Evolutionary conservation across 2,329 filamentous ascomycete species (phyloP).

Genomic region (Fusarium camptoceras): DNA sequence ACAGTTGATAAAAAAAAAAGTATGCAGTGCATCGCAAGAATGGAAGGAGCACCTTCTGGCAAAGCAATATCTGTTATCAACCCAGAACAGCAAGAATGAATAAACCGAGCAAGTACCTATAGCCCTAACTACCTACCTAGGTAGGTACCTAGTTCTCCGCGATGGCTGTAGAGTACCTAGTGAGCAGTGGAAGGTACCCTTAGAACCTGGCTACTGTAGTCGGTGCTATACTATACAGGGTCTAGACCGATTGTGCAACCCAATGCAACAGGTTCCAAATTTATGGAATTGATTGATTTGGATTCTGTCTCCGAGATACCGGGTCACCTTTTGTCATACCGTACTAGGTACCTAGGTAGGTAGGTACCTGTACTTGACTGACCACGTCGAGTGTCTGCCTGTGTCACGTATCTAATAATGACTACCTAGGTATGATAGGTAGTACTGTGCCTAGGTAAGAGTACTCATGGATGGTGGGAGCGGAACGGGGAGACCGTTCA

Average conservation of each 20-base stretch:
- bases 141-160: not conserved
- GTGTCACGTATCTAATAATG: not conserved
- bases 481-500: constrained; percentile 8
- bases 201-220: not conserved
- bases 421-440: not conserved
- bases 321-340: constrained; percentile 3
- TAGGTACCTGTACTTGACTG: not conserved
- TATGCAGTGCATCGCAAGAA: not conserved
- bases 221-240: not conserved
- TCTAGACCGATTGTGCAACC: not conserved
- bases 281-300: not conserved
- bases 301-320: constrained; percentile 6
- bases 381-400: not conserved
- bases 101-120: constrained; percentile 7
- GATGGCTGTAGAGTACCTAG: constrained; percentile 5
- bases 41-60: not conserved
- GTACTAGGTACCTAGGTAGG: no score
- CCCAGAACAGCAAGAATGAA: not conserved
- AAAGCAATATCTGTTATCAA: not conserved
- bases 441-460: not conserved
- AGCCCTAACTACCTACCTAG: constrained; percentile 17
- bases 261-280: not conserved
- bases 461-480: not conserved
- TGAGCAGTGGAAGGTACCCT: constrained; percentile 16
- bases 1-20: not conserved